A percentile compares a stretch with the other conserved stretches of the same genome.
phyloP scores from a whole-genome alignment of 768 basidiomycete species.

The Leccinum sublutescens region DNA sequence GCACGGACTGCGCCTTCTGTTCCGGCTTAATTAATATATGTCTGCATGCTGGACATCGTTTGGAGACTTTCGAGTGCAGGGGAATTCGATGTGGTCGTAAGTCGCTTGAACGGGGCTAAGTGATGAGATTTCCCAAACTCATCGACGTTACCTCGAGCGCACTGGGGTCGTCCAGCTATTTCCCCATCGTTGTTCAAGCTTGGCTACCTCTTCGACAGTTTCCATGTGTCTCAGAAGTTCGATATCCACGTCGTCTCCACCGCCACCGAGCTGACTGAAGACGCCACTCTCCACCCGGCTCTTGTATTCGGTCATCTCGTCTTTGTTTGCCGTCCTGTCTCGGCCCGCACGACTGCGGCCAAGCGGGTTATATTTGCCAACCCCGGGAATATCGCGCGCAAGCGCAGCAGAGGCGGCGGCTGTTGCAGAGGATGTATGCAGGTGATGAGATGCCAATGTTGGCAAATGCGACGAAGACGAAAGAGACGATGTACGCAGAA shows the following conservation, averaged over 20 bases:
- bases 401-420: slow-evolving; percentile 88
- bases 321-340: slow-evolving; percentile 66
- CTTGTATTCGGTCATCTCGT: slow-evolving; percentile 77
- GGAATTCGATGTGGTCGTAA: slow-evolving; percentile 88
- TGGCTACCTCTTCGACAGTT: slow-evolving; percentile 58
- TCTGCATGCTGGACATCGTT: slow-evolving; percentile 90
- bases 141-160: slow-evolving; percentile 50
- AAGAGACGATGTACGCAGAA: slow-evolving; percentile 79
- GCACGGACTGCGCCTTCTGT: slow-evolving; percentile 90
- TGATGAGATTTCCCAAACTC: background rate
- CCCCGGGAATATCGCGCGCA: slow-evolving; percentile 82
- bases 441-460: slow-evolving; percentile 58
- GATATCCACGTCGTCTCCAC: slow-evolving; percentile 66
- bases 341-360: slow-evolving; percentile 47
- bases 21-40: slow-evolving; percentile 99
- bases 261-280: slow-evolving; percentile 51
- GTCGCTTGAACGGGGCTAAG: slow-evolving; percentile 48
- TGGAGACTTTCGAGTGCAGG: slow-evolving; percentile 89
- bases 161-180: slow-evolving; percentile 74
- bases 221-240: slow-evolving; percentile 70
- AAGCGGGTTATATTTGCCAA: slow-evolving; percentile 72
- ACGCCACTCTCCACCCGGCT: slow-evolving; percentile 65
- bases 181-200: slow-evolving; percentile 76
- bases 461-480: slow-evolving; percentile 62
- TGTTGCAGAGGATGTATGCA: slow-evolving; percentile 79